Evolutionary conservation across 768 basidiomycete species (phyloP).

Genomic region (Mycena maculata): DNA sequence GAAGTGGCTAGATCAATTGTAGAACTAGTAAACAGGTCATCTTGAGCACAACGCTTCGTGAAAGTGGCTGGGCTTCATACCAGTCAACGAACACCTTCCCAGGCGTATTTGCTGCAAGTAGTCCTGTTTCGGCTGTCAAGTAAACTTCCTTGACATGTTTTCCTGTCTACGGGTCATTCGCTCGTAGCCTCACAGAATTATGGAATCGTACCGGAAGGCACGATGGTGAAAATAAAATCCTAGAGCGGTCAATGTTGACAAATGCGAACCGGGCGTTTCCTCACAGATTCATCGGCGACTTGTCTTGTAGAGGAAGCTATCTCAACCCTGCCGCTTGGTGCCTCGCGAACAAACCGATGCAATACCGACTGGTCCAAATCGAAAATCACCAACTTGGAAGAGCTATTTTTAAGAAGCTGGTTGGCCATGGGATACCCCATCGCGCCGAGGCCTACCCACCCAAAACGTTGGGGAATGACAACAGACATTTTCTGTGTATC

Average conservation of each 20-base stretch:
- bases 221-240: conserved; percentile 55
- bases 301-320: conserved; percentile 46
- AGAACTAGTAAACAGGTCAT: conserved; percentile 44
- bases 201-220: conserved; percentile 49
- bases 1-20: conserved; percentile 56
- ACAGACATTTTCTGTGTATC: conserved; percentile 27
- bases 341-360: conserved; percentile 42
- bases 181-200: too few species aligned
- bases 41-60: neutral
- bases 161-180: conserved; percentile 42
- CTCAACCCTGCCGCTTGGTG: conserved; percentile 33
- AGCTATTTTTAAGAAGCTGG: conserved; percentile 47
- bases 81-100: conserved; percentile 57
- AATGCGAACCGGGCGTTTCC: conserved; percentile 14
- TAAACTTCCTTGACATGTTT: conserved; percentile 54
- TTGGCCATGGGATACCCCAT: conserved; percentile 60
- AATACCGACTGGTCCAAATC: conserved; percentile 47
- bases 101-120: conserved; percentile 50
- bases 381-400: conserved; percentile 46
- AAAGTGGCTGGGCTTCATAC: conserved; percentile 35
- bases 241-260: conserved; percentile 29
- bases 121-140: conserved; percentile 45
- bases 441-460: conserved; percentile 55
- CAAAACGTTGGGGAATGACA: conserved; percentile 40
- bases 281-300: conserved; percentile 51